Evolutionary conservation across 202 grass and related monocot species (phyloP).

Genomic region (Bolboschoenoplectus hybrid): DNA sequence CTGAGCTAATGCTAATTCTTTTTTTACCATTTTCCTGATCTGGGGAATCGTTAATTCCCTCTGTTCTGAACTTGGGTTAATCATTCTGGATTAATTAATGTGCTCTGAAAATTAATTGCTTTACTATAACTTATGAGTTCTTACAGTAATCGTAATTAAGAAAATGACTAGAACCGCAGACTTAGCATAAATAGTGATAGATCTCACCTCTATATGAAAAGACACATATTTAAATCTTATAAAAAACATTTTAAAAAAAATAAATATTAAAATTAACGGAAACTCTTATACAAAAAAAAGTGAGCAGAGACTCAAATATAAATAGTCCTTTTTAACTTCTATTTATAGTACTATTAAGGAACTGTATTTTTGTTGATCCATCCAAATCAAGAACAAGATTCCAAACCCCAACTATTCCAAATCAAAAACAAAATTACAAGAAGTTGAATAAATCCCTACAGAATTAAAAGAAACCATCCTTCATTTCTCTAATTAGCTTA

Average conservation of each 20-base stretch:
- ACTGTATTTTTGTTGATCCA: too few species aligned
- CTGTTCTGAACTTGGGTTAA: constrained; percentile 27
- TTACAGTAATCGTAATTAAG: not conserved
- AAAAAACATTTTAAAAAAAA: too few species aligned
- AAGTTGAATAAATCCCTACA: not conserved
- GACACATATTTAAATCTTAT: too few species aligned
- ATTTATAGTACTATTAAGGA: too few species aligned
- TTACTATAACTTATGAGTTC: not conserved
- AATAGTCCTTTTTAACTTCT: too few species aligned
- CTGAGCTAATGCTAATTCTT: not conserved
- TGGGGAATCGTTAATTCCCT: constrained; percentile 37
- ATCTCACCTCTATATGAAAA: too few species aligned
- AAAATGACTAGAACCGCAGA: not conserved
- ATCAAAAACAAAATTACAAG: not conserved
- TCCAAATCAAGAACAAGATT: too few species aligned
- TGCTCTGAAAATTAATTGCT: constrained; percentile 1
- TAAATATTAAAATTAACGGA: too few species aligned
- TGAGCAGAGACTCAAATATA: too few species aligned
- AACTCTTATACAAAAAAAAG: too few species aligned
- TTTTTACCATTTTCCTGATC: constrained; percentile 16
- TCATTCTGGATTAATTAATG: constrained; percentile 27
- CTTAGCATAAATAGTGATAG: too few species aligned
- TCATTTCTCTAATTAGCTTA: too few species aligned
- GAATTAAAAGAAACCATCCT: not conserved
- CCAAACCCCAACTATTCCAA: not conserved